Evolutionary conservation across 2,329 filamentous ascomycete species (phyloP), one percentile per base, ranked within the genome.

Genomic region (Aspergillus luchuensis): DNA sequence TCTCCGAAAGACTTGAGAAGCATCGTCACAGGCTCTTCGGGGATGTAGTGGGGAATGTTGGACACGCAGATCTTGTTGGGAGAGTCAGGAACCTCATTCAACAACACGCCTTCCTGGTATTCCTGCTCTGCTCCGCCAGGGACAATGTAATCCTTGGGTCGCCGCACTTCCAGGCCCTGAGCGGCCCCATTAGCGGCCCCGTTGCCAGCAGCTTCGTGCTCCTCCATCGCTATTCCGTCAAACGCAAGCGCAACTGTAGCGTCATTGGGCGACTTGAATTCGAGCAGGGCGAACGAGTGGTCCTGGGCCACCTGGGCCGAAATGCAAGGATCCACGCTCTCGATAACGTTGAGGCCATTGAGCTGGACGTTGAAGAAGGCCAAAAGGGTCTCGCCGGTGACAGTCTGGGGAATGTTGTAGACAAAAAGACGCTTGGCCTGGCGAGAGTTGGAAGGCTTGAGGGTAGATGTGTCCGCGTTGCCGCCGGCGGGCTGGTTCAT

Each of bases 121-220:
- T 89, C 84, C 48, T 86, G 84, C 25, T 92, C 89, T 51, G 93
- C 90, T 1, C 86, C 83, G 13, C 90, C 88, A 8, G 94, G 94
- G 56, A 96, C 92, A 69, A 98, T 97, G 77, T 98, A 99, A 76
- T 99, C 95, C 79, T 96, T 97, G 45, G 96, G 96, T 49, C 95
- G 87, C 65, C 88, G 88, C 68, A 98, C 92, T 38, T 87, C 84
- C 41, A 98, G 82, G 6, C 78, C 82, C 66, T 82, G 80, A 3
- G 80, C 80, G 10, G 79, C 74, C 30, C 82, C 85, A 56, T 87
- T 85, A 30, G 82, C 76, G 21, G 80, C 79, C 11, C 82, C 63
- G 23, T 64, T 63, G 10, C 56, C 62, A 10, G 57, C 59, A 25
- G 81, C 78, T 66, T 90, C 87, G 56, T 88, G 86, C 4, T 90